Conservation (phyloP, 2,329 filamentous ascomycete species). For the Plectosphaerella cucumerina region DNA sequence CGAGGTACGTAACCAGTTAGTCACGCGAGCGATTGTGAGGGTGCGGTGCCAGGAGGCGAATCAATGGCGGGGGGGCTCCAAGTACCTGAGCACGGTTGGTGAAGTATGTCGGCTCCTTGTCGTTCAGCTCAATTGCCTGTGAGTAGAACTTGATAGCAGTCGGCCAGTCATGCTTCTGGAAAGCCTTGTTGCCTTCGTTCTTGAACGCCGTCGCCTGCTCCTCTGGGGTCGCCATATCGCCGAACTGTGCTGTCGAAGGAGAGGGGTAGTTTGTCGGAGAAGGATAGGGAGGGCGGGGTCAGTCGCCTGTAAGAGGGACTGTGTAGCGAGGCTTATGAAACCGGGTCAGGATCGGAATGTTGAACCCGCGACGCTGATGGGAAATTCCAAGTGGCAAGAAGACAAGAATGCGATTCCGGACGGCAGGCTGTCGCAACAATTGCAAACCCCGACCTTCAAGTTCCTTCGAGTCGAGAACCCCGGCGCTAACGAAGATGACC, state of each 20-base stretch:
- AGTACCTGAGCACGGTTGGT: slow-evolving; percentile 91
- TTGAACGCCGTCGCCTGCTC: slow-evolving; percentile 81
- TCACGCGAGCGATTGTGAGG: slow-evolving; percentile 33
- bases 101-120: slow-evolving; percentile 83
- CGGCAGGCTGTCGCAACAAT: background rate
- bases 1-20: slow-evolving; percentile 28
- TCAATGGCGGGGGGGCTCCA: slow-evolving; percentile 10
- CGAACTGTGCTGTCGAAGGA: slow-evolving; percentile 1
- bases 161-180: slow-evolving; percentile 81
- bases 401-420: background rate
- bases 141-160: slow-evolving; percentile 78
- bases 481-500: background rate
- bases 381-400: background rate
- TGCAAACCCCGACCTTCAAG: background rate
- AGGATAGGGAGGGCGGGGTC: background rate
- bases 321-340: too few relatives aligned
- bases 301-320: too few relatives aligned
- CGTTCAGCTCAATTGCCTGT: slow-evolving; percentile 80
- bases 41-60: slow-evolving; percentile 6
- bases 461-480: background rate
- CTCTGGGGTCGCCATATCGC: slow-evolving; percentile 35
- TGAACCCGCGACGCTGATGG: background rate
- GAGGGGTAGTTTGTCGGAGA: slow-evolving; percentile 7
- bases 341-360: background rate
- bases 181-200: slow-evolving; percentile 91